A percentile compares a stretch with the other conserved stretches of the same genome.
These are phyloP conservation scores for Sphagnum fallax DNA, from an alignment of 228 moss, liverwort and hornwort species.

Conservation along the genomic window DNA sequence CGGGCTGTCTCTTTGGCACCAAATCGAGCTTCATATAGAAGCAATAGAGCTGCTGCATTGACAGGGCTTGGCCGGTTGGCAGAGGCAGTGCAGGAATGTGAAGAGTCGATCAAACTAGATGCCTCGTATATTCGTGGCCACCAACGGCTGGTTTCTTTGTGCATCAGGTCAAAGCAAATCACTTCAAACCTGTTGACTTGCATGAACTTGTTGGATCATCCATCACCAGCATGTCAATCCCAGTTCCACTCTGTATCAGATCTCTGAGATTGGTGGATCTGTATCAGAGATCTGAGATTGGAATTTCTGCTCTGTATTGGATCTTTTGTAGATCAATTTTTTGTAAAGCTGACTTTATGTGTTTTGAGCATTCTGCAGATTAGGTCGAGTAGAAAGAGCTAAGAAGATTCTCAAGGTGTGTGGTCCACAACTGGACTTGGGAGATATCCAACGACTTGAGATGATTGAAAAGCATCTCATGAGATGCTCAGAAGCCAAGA, in stretches of 20 bases:
- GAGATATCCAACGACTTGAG: conserved; percentile 62
- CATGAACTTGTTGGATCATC: too few species aligned
- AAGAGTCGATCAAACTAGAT: conserved; percentile 60
- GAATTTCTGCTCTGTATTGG: too few species aligned
- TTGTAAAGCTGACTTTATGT: too few species aligned
- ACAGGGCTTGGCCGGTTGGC: conserved; percentile 64
- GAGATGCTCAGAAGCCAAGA: conserved; percentile 54
- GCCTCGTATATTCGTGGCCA: conserved; percentile 61
- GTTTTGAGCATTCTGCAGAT: conserved; percentile 29
- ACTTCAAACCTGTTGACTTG: too few species aligned
- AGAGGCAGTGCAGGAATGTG: conserved; percentile 73
- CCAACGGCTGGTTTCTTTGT: conserved; percentile 71
- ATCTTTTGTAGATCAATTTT: too few species aligned
- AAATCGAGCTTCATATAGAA: conserved; percentile 58
- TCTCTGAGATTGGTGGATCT: too few species aligned
- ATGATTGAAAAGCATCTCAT: conserved; percentile 66
- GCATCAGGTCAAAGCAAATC: conserved; percentile 32
- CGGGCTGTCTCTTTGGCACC: conserved; percentile 70
- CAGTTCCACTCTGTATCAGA: too few species aligned
- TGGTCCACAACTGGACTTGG: conserved; percentile 52
- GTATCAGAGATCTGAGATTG: too few species aligned
- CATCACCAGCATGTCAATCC: too few species aligned
- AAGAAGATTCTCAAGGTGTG: conserved; percentile 45
- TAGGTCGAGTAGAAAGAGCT: conserved; percentile 80
- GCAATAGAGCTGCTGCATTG: conserved; percentile 79